A percentile compares a stretch with the other conserved stretches of the same genome.
phyloP scores from a whole-genome alignment of 305 asterid genomes.

The Fraxinus ornus region DNA sequence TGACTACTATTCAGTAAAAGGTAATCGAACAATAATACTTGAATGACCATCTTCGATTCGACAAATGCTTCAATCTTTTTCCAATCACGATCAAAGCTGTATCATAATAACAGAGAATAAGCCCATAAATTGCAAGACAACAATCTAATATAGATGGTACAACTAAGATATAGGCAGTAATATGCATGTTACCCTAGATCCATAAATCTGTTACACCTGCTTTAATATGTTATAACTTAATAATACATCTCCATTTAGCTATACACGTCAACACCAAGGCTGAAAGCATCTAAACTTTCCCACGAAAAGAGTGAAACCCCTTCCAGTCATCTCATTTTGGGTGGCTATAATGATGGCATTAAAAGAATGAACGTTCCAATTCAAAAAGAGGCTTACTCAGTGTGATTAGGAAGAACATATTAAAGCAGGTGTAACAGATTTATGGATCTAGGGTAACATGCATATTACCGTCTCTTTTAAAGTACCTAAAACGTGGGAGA shows the following conservation, averaged over 20 bases:
- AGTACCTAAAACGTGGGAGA: too few species aligned
- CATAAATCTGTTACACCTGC: not conserved
- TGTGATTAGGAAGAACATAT: not conserved
- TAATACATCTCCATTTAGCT: not conserved
- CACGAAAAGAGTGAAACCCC: not conserved
- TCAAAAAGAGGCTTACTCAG: not conserved
- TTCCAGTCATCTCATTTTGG: not conserved
- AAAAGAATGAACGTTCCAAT: not conserved
- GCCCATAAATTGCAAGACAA: not conserved
- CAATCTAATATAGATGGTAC: not conserved
- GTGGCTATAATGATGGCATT: not conserved
- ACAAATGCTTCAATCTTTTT: conserved; percentile 91
- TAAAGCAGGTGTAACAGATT: too few species aligned
- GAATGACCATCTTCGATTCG: conserved; percentile 89
- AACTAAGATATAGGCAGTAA: not conserved
- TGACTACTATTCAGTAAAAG: not conserved
- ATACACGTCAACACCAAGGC: not conserved
- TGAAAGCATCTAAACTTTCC: not conserved
- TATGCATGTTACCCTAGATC: not conserved
- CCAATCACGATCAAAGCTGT: conserved; percentile 93
- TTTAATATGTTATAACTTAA: not conserved
- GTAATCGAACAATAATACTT: conserved; percentile 39
- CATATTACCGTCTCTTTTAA: too few species aligned
- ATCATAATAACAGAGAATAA: not conserved
- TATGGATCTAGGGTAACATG: too few species aligned